phyloP scores from a whole-genome alignment of 2,329 filamentous ascomycete genomes.

The Dichotomopilus funicola region DNA sequence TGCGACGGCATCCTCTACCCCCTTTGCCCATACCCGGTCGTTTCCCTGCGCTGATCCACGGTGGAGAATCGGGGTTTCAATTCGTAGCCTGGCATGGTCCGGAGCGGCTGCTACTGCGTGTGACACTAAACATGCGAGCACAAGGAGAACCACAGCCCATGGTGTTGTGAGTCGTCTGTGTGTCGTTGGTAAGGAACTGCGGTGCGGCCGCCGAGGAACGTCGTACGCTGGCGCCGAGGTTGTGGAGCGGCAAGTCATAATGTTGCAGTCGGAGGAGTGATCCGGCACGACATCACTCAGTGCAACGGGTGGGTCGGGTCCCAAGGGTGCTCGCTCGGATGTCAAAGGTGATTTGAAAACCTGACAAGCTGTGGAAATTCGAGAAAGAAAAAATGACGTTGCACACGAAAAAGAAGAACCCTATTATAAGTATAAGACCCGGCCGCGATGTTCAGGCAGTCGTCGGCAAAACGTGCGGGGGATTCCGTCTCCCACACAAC shows the following conservation, averaged over 20 bases:
- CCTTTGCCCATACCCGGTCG: slow-evolving; percentile 14
- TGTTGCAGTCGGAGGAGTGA: slow-evolving; percentile 23
- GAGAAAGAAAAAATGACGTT: background rate
- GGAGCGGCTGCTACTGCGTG: slow-evolving; percentile 22
- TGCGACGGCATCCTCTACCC: too few relatives aligned
- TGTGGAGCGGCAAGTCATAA: slow-evolving; percentile 22
- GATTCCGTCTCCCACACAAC: too few relatives aligned
- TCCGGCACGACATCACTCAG: slow-evolving; percentile 24
- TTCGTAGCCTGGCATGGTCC: slow-evolving; percentile 22
- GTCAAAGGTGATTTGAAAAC: slow-evolving; percentile 18
- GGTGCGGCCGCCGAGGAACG: background rate
- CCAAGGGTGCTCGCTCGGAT: slow-evolving; percentile 14
- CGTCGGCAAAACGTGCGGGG: too few relatives aligned
- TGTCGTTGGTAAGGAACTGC: slow-evolving; percentile 9
- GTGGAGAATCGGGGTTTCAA: slow-evolving; percentile 33
- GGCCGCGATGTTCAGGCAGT: too few relatives aligned
- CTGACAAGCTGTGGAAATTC: slow-evolving; percentile 7
- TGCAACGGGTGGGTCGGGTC: slow-evolving; percentile 9
- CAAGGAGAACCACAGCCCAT: slow-evolving; percentile 23
- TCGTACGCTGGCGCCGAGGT: background rate
- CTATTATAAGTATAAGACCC: too few relatives aligned
- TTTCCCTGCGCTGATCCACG: slow-evolving; percentile 30
- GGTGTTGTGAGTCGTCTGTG: slow-evolving; percentile 20
- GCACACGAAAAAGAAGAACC: too few relatives aligned
- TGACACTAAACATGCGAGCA: slow-evolving; percentile 23